Percentiles rank a stretch among this genome's conserved stretches.
Evolutionary conservation across 768 basidiomycete genomes (phyloP).

Genomic region (Macrolepiota fuliginosa): DNA sequence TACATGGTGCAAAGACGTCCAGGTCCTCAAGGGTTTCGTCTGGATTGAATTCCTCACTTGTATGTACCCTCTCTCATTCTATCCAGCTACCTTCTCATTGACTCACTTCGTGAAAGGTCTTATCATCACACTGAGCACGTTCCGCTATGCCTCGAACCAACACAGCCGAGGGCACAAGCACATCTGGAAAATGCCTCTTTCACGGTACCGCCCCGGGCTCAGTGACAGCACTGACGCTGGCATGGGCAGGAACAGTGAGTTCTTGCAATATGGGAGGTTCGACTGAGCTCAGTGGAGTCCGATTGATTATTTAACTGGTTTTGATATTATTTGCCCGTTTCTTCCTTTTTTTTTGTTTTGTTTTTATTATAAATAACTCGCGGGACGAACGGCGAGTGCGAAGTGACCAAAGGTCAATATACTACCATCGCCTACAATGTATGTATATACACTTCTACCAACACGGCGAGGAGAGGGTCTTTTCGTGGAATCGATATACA

Average conservation of each 20-base stretch:
- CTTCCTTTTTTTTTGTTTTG: not conserved
- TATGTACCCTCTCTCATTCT: slow-evolving; percentile 22
- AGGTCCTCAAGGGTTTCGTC: slow-evolving; percentile 54
- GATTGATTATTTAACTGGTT: not conserved
- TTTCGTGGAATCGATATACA: not conserved
- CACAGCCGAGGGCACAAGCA: slow-evolving; percentile 45
- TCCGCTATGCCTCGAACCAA: slow-evolving; percentile 44
- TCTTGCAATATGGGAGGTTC: slow-evolving; percentile 34
- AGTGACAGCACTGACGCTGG: slow-evolving; percentile 9
- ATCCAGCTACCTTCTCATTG: not conserved
- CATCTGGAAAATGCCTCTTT: slow-evolving; percentile 49
- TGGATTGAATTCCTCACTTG: slow-evolving; percentile 57
- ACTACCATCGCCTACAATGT: not conserved
- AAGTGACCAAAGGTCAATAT: not conserved
- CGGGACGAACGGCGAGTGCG: not conserved
- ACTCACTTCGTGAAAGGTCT: slow-evolving; percentile 31
- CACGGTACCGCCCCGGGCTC: slow-evolving; percentile 40
- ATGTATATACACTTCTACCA: not conserved
- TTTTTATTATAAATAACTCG: not conserved
- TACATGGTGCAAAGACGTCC: slow-evolving; percentile 52
- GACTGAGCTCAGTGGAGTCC: slow-evolving; percentile 12
- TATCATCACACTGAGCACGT: slow-evolving; percentile 34
- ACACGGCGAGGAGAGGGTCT: not conserved
- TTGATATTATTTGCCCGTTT: not conserved
- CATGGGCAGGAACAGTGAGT: slow-evolving; percentile 29